These are phyloP conservation scores for Pythium vanterpoolii DNA, from an alignment of 352 stramenopile genomes.

Conservation along the genomic window DNA sequence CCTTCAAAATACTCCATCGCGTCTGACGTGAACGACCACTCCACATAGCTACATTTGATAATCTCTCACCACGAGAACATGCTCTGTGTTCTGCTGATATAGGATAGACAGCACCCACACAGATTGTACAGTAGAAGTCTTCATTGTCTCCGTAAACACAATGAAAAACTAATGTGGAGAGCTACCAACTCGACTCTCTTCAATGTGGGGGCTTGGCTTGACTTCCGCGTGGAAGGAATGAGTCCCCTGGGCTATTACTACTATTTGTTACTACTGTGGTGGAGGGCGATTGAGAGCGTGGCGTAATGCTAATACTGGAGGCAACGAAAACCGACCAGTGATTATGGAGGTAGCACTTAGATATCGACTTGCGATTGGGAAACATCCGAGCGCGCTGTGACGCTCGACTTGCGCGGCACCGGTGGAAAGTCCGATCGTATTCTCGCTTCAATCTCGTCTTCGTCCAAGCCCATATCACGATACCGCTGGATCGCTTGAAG, in stretches of 20 bases:
- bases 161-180: neutral
- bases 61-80: too few species aligned
- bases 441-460: conserved; percentile 64
- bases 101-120: too few species aligned
- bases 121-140: too few species aligned
- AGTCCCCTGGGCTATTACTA: neutral
- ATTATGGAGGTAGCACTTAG: neutral
- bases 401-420: conserved; percentile 34
- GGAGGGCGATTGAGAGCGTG: neutral
- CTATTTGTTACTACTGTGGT: neutral
- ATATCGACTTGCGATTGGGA: conserved; percentile 17
- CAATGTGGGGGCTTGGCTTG: neutral
- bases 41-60: conserved; percentile 15
- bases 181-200: neutral
- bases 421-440: conserved; percentile 67
- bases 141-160: neutral
- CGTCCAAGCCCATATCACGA: conserved; percentile 43
- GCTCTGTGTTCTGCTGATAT: too few species aligned
- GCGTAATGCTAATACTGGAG: neutral
- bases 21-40: conserved; percentile 11
- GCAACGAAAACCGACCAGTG: neutral
- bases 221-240: neutral
- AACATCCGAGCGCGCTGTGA: conserved; percentile 24
- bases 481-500: conserved; percentile 65
- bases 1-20: neutral